phyloP scores from a whole-genome alignment of 495 filamentous ascomycete genomes.

The Daldinia concentrica region DNA sequence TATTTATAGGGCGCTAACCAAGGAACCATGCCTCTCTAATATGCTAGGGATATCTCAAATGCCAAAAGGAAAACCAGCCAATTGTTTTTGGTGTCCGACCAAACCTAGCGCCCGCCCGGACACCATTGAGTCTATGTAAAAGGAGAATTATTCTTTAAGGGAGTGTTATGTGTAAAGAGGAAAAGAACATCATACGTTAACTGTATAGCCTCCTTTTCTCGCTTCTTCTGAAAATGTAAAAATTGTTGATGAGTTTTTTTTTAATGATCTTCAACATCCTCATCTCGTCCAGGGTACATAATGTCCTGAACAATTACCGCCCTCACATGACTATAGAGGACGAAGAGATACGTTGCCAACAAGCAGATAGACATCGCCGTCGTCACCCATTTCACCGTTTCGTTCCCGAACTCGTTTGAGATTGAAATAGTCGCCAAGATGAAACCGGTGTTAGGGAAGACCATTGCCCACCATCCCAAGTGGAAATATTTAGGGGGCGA shows the following conservation, averaged over 20 bases:
- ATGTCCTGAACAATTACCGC: constrained; percentile 67
- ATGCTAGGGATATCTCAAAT: constrained; percentile 41
- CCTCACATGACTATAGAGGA: constrained; percentile 61
- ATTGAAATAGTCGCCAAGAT: constrained; percentile 60
- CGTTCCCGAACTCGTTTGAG: constrained; percentile 52
- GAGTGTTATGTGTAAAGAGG: constrained; percentile 17
- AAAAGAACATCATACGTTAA: constrained; percentile 38
- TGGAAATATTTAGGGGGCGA: constrained; percentile 62
- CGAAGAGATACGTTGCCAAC: constrained; percentile 65
- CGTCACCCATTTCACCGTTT: constrained; percentile 56
- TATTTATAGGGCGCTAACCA: constrained; percentile 22
- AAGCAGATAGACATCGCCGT: constrained; percentile 64
- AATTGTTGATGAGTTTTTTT: constrained; percentile 7
- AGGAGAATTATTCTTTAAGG: constrained; percentile 19
- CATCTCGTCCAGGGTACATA: constrained; percentile 72
- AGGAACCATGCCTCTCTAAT: constrained; percentile 26
- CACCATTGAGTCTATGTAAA: constrained; percentile 19
- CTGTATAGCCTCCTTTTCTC: constrained; percentile 27
- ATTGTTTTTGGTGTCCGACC: constrained; percentile 33
- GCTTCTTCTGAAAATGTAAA: background rate
- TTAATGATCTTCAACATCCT: constrained; percentile 58
- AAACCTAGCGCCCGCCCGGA: constrained; percentile 22
- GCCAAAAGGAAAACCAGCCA: constrained; percentile 42
- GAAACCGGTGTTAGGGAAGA: constrained; percentile 70
- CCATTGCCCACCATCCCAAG: constrained; percentile 66